Percentiles rank a stretch among this genome's conserved stretches.
phyloP scores from a whole-genome alignment of 225 moss, liverwort and hornwort genomes.

The Anthoceros angustus region DNA sequence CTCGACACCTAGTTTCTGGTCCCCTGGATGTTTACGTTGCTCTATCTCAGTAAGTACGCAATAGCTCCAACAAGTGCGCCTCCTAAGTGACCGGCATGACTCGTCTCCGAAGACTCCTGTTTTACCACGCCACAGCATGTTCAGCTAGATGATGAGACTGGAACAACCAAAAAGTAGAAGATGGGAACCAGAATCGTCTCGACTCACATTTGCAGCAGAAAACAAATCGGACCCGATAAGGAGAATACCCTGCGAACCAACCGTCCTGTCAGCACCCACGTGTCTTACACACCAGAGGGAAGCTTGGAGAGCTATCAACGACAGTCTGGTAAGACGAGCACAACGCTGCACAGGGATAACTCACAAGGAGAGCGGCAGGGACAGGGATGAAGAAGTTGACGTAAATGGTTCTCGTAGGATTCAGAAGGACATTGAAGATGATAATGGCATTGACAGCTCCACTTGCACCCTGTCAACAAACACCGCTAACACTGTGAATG shows the following conservation, averaged over 20 bases:
- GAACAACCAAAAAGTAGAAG: background rate
- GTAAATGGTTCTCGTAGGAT: conserved; percentile 69
- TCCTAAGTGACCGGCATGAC: background rate
- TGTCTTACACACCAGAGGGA: background rate
- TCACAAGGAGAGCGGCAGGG: conserved; percentile 76
- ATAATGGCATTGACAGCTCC: conserved; percentile 97
- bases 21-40: too few relatives aligned
- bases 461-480: conserved; percentile 39
- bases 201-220: conserved; percentile 28
- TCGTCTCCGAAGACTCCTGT: background rate
- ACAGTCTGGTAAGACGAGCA: background rate
- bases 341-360: conserved; percentile 13
- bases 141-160: background rate
- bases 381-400: conserved; percentile 84
- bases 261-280: background rate
- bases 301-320: background rate
- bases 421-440: conserved; percentile 69
- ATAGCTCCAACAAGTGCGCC: background rate
- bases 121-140: background rate
- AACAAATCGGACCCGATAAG: conserved; percentile 34
- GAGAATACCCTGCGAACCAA: conserved; percentile 19
- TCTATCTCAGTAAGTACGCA: background rate
- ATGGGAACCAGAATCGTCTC: background rate
- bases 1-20: too few relatives aligned
- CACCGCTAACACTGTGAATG: conserved; percentile 11